A percentile compares a stretch with the other conserved stretches of the same genome.
Conservation (phyloP, 2,329 filamentous ascomycete genomes). For the Fusarium mexicanum region DNA sequence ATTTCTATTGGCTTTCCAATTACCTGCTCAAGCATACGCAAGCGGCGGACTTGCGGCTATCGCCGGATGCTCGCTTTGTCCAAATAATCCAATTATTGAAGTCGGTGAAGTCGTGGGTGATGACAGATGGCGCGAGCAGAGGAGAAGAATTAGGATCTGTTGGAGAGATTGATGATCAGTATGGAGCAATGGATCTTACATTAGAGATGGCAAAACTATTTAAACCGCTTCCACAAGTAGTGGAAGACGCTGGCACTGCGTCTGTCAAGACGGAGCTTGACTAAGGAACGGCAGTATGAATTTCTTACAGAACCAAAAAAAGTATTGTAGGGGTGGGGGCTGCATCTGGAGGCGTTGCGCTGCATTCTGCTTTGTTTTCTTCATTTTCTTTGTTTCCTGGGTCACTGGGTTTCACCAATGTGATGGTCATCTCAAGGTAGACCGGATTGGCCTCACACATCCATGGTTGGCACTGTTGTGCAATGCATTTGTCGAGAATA, state of each 20-base stretch:
- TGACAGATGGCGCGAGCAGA: slow-evolving; percentile 69
- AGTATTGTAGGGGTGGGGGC: slow-evolving; percentile 46
- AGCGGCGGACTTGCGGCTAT: slow-evolving; percentile 61
- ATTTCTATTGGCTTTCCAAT: slow-evolving; percentile 78
- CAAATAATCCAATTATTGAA: slow-evolving; percentile 70
- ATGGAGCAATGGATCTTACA: slow-evolving; percentile 70
- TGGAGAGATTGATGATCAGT: slow-evolving; percentile 73
- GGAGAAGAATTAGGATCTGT: slow-evolving; percentile 76
- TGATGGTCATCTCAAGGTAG: slow-evolving; percentile 30
- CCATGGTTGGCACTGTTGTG: slow-evolving; percentile 46
- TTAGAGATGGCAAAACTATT: slow-evolving; percentile 79
- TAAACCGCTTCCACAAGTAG: slow-evolving; percentile 63
- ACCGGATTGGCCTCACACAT: slow-evolving; percentile 43
- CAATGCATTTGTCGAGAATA: slow-evolving; percentile 52
- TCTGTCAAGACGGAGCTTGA: slow-evolving; percentile 55
- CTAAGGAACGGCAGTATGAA: slow-evolving; percentile 45
- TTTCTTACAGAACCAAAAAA: slow-evolving; percentile 43
- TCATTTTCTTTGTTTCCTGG: slow-evolving; percentile 43
- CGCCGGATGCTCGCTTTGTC: slow-evolving; percentile 67
- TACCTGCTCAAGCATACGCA: slow-evolving; percentile 70
- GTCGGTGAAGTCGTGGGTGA: slow-evolving; percentile 68
- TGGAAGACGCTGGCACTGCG: slow-evolving; percentile 54
- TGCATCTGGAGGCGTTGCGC: slow-evolving; percentile 56
- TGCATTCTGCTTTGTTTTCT: slow-evolving; percentile 44
- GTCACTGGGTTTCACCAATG: slow-evolving; percentile 33